Percentiles rank a stretch among this genome's conserved stretches.
phyloP scores from a whole-genome alignment of 768 basidiomycete species.

The Tulasnella sp. region DNA sequence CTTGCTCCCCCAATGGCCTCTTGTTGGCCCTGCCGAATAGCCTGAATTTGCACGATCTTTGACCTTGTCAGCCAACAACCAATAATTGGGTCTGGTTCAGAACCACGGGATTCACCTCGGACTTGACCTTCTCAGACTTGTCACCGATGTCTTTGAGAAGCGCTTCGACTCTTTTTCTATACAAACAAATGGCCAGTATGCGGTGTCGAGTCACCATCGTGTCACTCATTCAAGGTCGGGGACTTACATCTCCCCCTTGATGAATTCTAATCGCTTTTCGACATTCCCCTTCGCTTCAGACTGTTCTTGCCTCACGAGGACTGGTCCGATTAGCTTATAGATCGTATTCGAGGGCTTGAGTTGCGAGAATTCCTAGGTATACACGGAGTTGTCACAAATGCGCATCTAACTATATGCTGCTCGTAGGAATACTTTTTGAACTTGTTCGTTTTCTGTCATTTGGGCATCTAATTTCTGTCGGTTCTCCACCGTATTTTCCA shows the following conservation, averaged over 20 bases:
- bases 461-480: conserved; percentile 84
- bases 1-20: too few relatives aligned
- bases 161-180: conserved; percentile 62
- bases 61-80: neutral
- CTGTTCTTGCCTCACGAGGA: conserved; percentile 81
- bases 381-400: neutral
- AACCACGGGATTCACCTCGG: conserved; percentile 41
- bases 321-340: conserved; percentile 85
- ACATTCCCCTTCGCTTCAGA: conserved; percentile 78
- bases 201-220: neutral
- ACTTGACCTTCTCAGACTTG: conserved; percentile 69
- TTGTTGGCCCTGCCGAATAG: conserved; percentile 20
- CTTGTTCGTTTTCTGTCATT: conserved; percentile 79
- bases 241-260: conserved; percentile 72
- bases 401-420: neutral
- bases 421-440: conserved; percentile 54
- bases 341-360: conserved; percentile 66
- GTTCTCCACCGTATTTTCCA: conserved; percentile 60
- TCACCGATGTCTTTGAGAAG: conserved; percentile 69
- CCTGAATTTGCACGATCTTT: conserved; percentile 57
- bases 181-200: neutral
- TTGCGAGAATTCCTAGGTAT: conserved; percentile 63
- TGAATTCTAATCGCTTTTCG: conserved; percentile 81
- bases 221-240: neutral
- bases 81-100: neutral